Evolutionary conservation across 176 grass and related monocot species (phyloP).

Genomic region (Triticum urartu): DNA sequence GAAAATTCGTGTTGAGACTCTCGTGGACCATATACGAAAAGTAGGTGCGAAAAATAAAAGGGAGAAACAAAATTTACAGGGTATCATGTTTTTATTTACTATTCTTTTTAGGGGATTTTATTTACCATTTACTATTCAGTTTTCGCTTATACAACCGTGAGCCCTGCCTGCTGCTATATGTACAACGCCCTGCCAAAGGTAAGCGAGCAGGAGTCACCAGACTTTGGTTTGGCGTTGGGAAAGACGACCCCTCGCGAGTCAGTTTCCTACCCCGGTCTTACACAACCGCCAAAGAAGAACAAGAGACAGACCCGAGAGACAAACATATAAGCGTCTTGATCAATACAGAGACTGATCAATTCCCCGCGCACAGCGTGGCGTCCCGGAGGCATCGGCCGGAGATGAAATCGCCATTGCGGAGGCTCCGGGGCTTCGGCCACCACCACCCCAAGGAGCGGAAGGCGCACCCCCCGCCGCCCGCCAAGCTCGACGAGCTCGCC

Average conservation of each 20-base stretch:
- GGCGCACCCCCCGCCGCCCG: slow-evolving; percentile 28
- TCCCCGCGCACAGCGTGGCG: background rate
- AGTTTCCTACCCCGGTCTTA: background rate
- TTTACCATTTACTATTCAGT: too few species aligned
- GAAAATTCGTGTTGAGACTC: too few species aligned
- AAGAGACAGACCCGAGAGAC: background rate
- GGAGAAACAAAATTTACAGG: too few species aligned
- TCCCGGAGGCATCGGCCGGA: background rate
- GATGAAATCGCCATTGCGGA: slow-evolving; percentile 90
- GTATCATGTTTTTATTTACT: too few species aligned
- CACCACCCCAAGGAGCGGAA: slow-evolving; percentile 39
- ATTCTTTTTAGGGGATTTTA: too few species aligned
- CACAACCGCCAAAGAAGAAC: background rate
- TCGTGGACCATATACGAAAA: too few species aligned
- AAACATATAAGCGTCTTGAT: background rate
- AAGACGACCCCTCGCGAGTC: background rate
- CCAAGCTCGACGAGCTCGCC: slow-evolving; percentile 80
- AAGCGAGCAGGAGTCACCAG: too few species aligned
- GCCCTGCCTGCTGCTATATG: too few species aligned
- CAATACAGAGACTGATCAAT: background rate
- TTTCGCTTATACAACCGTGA: too few species aligned
- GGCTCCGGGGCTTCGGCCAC: slow-evolving; percentile 56
- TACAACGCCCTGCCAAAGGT: too few species aligned
- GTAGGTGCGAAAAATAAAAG: too few species aligned
- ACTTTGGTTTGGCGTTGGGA: too few species aligned